Conservation (phyloP, 2,329 filamentous ascomycete species). For the Beauveria pseudobassiana region DNA sequence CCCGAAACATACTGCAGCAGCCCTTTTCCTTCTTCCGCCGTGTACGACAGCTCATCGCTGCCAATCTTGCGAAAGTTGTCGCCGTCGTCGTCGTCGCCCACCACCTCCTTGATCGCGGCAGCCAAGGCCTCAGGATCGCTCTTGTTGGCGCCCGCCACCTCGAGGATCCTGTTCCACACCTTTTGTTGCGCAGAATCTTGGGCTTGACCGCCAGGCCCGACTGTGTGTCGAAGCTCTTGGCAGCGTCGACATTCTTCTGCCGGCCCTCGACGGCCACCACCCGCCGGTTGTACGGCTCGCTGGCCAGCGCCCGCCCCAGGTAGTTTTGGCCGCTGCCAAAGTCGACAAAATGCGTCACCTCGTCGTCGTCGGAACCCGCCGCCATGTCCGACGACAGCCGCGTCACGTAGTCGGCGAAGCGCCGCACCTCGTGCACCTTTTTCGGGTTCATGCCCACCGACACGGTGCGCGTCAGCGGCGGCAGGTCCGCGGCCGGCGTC, state of each 20-base stretch:
- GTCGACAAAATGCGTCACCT: conserved; percentile 83
- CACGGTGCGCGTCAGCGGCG: conserved; percentile 60
- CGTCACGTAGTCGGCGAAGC: conserved; percentile 82
- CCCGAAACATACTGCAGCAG: conserved; percentile 73
- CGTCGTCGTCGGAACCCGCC: conserved; percentile 34
- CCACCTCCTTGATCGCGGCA: conserved; percentile 27
- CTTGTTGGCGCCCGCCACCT: conserved; percentile 22
- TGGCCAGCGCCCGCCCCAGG: conserved; percentile 78
- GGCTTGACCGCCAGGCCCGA: conserved; percentile 70
- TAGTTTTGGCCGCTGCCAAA: conserved; percentile 98
- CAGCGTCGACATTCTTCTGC: conserved; percentile 78
- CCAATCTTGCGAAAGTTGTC: conserved; percentile 15
- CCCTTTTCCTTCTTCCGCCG: conserved; percentile 54
- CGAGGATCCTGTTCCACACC: conserved; percentile 51
- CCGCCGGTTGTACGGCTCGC: conserved; percentile 74
- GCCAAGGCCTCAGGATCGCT: conserved; percentile 34
- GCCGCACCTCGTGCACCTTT: conserved; percentile 86
- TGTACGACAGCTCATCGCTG: conserved; percentile 36
- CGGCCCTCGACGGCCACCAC: conserved; percentile 88
- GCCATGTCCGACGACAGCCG: conserved; percentile 51
- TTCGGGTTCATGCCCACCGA: conserved; percentile 92
- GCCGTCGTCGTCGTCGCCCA: conserved; percentile 21
- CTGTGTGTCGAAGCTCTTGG: conserved; percentile 74
- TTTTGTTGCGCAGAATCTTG: conserved; percentile 74
- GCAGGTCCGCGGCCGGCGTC: conserved; percentile 34